These are phyloP conservation scores for Castanopsis chinensis DNA, from an alignment of 306 rosid species.

Conservation along the genomic window DNA sequence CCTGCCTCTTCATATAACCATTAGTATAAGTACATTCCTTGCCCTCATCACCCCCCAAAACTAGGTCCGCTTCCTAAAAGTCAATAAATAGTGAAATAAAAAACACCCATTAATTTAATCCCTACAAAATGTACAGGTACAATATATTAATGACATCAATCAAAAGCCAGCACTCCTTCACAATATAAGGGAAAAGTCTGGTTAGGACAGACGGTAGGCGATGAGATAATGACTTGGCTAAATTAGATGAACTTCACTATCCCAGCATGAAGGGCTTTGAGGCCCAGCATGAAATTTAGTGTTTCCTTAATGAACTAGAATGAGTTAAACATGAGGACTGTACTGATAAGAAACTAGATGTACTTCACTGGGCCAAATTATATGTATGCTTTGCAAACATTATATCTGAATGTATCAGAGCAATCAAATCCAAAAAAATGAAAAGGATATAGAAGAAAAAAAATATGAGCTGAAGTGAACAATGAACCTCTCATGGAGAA, in stretches of 20 bases:
- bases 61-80: constrained; percentile 81
- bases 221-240: not conserved
- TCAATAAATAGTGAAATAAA: constrained; percentile 1
- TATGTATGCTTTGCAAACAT: not conserved
- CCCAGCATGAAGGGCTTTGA: not conserved
- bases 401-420: not conserved
- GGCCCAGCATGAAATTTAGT: not conserved
- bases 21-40: constrained; percentile 89
- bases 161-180: not conserved
- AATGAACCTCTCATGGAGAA: too few species aligned
- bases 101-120: not conserved
- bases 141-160: not conserved
- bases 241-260: too few species aligned
- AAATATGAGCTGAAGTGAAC: not conserved
- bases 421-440: not conserved
- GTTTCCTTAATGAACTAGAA: not conserved
- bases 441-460: not conserved
- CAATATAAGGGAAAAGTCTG: not conserved
- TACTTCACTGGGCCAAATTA: not conserved
- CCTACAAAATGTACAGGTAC: not conserved
- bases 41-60: constrained; percentile 98
- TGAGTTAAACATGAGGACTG: not conserved
- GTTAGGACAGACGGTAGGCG: not conserved
- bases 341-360: not conserved
- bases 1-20: constrained; percentile 97